Percentiles rank a stretch among this genome's conserved stretches.
These are phyloP conservation scores for Alloascoidea africana DNA, from an alignment of 805 yeast genomes.

Conservation along the genomic window DNA sequence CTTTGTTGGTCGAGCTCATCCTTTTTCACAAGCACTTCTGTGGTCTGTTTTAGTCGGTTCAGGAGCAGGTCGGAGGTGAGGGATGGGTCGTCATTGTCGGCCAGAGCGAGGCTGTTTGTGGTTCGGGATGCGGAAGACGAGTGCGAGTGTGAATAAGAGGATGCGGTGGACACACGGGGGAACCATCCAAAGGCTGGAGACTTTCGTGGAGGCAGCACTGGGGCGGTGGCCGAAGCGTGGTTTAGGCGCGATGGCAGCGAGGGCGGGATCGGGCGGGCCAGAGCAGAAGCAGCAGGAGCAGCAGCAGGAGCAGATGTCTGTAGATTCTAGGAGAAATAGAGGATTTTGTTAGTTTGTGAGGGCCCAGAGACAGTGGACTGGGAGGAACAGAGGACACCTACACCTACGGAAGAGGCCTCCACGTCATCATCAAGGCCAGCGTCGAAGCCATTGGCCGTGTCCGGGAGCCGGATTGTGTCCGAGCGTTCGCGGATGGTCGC, in stretches of 20 bases:
- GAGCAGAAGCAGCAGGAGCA: not conserved
- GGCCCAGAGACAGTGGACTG: no score
- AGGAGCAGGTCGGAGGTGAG: slow-evolving; percentile 1
- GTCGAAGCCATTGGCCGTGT: not conserved
- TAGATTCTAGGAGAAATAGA: no score
- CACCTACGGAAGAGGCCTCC: no score
- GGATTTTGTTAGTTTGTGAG: no score
- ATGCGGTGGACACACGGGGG: not conserved
- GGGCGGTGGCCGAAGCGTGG: not conserved
- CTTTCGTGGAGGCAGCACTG: not conserved
- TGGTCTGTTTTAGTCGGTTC: not conserved
- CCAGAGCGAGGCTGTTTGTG: not conserved
- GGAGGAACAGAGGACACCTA: no score
- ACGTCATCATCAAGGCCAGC: not conserved
- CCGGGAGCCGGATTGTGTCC: not conserved
- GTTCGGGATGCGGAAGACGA: not conserved
- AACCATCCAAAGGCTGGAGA: not conserved
- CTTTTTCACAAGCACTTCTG: not conserved
- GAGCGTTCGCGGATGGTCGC: slow-evolving; percentile 1
- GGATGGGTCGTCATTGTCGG: no score
- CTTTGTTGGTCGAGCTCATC: not conserved
- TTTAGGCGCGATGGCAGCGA: not conserved
- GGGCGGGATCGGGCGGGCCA: not conserved
- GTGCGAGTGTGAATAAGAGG: not conserved
- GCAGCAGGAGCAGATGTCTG: not conserved